Conservation (phyloP, 1,284 basidiomycete species). For the Cronartium quercuum region DNA sequence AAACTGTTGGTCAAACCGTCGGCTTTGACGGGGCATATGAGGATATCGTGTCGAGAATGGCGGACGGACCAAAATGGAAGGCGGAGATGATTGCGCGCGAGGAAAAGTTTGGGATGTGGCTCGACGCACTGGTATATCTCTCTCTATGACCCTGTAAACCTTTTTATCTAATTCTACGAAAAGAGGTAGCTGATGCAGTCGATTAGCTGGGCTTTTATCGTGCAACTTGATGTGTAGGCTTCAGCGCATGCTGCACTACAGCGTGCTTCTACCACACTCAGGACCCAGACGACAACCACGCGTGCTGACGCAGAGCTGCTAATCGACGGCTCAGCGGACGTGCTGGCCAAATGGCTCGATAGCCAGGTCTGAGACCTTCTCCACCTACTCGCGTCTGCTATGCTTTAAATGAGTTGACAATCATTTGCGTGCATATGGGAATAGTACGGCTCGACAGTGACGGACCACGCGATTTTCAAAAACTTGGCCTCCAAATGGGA, state of each 20-base stretch:
- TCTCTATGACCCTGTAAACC: background rate
- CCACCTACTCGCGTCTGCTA: too few species aligned
- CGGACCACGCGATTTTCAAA: constrained; percentile 79
- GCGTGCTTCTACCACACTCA: background rate
- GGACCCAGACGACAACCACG: background rate
- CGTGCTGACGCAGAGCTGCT: background rate
- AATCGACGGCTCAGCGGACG: constrained; percentile 17
- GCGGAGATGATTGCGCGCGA: constrained; percentile 65
- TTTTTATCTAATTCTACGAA: constrained; percentile 1
- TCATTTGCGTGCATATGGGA: too few species aligned
- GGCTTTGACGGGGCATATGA: constrained; percentile 5
- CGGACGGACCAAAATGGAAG: constrained; percentile 57
- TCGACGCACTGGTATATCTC: constrained; percentile 57
- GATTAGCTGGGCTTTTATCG: constrained; percentile 50
- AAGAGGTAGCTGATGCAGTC: constrained; percentile 55
- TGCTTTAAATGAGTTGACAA: too few species aligned
- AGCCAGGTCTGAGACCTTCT: constrained; percentile 4
- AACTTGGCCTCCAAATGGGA: constrained; percentile 86
- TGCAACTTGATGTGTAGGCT: constrained; percentile 47
- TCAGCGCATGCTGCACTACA: constrained; percentile 47
- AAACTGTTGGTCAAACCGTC: constrained; percentile 10
- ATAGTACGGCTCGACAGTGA: constrained; percentile 71
- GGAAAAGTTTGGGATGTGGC: constrained; percentile 85
- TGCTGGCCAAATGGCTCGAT: constrained; percentile 31
- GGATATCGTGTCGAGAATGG: constrained; percentile 14